A percentile compares a stretch with the other conserved stretches of the same genome.
phyloP scores from a whole-genome alignment of 2,329 filamentous ascomycete genomes.

The Ustulina deusta region DNA sequence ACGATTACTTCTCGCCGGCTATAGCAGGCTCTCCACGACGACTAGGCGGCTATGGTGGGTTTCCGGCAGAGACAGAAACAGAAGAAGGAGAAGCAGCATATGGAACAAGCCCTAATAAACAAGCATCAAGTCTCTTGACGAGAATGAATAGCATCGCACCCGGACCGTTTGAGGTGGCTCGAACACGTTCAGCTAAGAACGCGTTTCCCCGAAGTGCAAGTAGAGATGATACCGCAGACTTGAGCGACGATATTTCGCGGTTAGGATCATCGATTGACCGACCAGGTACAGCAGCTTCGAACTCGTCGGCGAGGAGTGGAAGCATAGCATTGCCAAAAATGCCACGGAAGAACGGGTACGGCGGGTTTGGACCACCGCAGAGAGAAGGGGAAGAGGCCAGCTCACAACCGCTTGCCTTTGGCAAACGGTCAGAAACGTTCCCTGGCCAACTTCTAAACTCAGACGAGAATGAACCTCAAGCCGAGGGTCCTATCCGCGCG shows the following conservation, averaged over 20 bases:
- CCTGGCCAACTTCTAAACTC: constrained; percentile 54
- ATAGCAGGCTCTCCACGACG: constrained; percentile 60
- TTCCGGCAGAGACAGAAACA: constrained; percentile 54
- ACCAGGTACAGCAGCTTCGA: constrained; percentile 49
- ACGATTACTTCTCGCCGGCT: constrained; percentile 60
- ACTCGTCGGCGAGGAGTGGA: constrained; percentile 49
- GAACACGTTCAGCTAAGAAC: constrained; percentile 52
- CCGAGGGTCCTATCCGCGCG: constrained; percentile 58
- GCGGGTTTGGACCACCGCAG: constrained; percentile 65
- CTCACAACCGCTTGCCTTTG: constrained; percentile 54
- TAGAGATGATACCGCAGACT: constrained; percentile 39
- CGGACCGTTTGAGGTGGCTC: constrained; percentile 71
- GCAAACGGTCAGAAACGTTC: constrained; percentile 66
- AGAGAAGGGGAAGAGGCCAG: constrained; percentile 55
- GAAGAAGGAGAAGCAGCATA: constrained; percentile 58
- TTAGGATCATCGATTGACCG: constrained; percentile 44
- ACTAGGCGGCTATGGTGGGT: constrained; percentile 64
- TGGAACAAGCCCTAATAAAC: constrained; percentile 62
- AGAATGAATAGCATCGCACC: constrained; percentile 75
- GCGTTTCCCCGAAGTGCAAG: constrained; percentile 51
- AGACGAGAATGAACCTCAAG: constrained; percentile 41
- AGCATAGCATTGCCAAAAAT: constrained; percentile 54
- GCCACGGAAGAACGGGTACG: constrained; percentile 67
- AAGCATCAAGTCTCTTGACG: constrained; percentile 61
- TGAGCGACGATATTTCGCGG: constrained; percentile 43